phyloP scores from a whole-genome alignment of 2,329 filamentous ascomycete species.

The Calonectria pauciramosa region DNA sequence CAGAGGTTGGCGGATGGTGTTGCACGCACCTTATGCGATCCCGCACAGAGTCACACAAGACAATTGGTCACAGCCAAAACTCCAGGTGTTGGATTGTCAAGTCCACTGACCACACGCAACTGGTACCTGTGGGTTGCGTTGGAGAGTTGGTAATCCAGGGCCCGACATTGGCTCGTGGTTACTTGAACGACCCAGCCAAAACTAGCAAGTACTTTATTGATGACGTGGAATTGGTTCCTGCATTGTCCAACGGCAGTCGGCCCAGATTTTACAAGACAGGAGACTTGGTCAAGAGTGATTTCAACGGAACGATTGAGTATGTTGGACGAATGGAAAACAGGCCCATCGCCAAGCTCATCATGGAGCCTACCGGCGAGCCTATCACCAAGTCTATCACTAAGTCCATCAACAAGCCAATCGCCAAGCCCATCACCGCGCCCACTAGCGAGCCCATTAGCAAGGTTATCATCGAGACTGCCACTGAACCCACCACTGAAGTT shows the following conservation, averaged over 20 bases:
- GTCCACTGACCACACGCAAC: neutral
- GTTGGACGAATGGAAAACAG: slow-evolving; percentile 69
- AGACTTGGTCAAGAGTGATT: slow-evolving; percentile 58
- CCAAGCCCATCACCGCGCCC: no score
- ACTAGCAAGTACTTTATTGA: neutral
- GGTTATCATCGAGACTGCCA: neutral
- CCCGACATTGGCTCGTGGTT: neutral
- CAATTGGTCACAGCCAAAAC: slow-evolving; percentile 35
- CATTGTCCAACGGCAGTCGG: neutral
- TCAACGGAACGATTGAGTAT: slow-evolving; percentile 56
- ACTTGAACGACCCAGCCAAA: neutral
- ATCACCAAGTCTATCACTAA: neutral
- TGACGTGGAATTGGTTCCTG: neutral
- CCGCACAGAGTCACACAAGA: neutral
- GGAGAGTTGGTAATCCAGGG: slow-evolving; percentile 1
- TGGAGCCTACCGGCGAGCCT: neutral
- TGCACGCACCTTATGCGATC: neutral
- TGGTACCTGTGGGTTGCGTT: neutral
- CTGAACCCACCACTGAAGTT: no score
- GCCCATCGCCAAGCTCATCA: slow-evolving; percentile 70
- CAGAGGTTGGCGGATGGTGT: neutral
- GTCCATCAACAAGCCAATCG: no score
- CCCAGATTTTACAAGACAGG: slow-evolving; percentile 58
- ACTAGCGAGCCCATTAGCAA: neutral
- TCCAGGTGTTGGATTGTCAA: slow-evolving; percentile 43